Evolutionary conservation across 2,329 filamentous ascomycete genomes (phyloP).

Genomic region (Phyllosticta citribraziliensis): DNA sequence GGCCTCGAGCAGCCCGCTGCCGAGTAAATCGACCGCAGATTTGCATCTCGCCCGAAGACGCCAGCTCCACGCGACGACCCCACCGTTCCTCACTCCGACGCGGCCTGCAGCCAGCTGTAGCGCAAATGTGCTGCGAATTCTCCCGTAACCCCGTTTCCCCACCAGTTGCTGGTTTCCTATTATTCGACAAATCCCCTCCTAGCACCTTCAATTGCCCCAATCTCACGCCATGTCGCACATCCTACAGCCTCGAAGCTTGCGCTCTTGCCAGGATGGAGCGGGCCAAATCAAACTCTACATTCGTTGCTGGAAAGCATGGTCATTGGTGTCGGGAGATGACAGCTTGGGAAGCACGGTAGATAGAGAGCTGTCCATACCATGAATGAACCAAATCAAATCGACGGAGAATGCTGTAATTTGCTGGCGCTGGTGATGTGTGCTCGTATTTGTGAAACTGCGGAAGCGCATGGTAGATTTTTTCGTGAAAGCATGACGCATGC

Average conservation of each 20-base stretch:
- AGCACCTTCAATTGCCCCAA: neutral
- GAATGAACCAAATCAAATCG: neutral
- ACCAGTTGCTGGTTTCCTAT: neutral
- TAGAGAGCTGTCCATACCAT: slow-evolving; percentile 3
- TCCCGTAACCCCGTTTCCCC: neutral
- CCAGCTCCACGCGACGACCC: slow-evolving; percentile 1
- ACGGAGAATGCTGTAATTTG: neutral
- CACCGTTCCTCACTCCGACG: neutral
- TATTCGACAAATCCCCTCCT: neutral
- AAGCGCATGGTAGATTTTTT: too few relatives aligned
- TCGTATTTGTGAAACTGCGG: too few relatives aligned
- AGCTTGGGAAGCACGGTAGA: slow-evolving; percentile 6
- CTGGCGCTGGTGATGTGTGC: too few relatives aligned
- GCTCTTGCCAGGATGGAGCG: neutral
- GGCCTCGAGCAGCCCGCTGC: neutral
- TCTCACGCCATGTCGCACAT: neutral
- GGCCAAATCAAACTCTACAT: neutral
- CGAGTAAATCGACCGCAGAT: neutral
- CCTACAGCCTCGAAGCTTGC: neutral
- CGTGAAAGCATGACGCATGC: neutral
- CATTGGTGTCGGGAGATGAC: slow-evolving; percentile 1
- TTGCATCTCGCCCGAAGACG: neutral
- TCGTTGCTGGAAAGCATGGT: slow-evolving; percentile 7
- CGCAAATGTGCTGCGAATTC: neutral
- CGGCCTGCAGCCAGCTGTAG: neutral